These are phyloP conservation scores for Cucumis hystrix DNA, from an alignment of 306 rosid species.

Conservation along the genomic window DNA sequence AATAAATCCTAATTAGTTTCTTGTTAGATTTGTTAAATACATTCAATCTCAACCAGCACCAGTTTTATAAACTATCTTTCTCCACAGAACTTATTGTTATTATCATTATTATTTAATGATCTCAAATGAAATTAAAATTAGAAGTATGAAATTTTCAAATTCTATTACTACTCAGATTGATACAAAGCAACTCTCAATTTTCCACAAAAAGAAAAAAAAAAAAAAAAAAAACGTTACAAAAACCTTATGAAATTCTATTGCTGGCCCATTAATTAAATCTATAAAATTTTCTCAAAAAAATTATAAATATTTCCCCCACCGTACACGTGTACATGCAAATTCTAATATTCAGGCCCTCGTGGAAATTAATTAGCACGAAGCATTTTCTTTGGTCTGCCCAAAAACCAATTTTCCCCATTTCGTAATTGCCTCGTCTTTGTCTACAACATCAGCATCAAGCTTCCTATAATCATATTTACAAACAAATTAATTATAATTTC, in stretches of 20 bases:
- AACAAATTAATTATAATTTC: background rate
- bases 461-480: background rate
- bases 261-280: background rate
- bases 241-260: background rate
- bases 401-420: background rate
- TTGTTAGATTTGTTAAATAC: no score
- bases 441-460: conserved; percentile 1
- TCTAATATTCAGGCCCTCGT: background rate
- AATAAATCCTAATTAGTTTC: no score
- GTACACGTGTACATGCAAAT: background rate
- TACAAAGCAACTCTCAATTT: no score
- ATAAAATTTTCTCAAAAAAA: background rate
- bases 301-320: background rate
- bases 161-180: no score
- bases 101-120: no score
- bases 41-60: no score
- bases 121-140: no score
- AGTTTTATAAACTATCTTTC: no score
- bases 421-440: background rate
- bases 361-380: background rate
- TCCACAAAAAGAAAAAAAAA: background rate
- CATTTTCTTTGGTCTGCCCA: background rate
- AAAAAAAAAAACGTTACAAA: background rate
- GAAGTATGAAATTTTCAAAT: no score
- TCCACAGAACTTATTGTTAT: no score